Percentiles rank a stretch among this genome's conserved stretches.
phyloP scores from a whole-genome alignment of 768 basidiomycete species.

The Coprinellus micaceus region DNA sequence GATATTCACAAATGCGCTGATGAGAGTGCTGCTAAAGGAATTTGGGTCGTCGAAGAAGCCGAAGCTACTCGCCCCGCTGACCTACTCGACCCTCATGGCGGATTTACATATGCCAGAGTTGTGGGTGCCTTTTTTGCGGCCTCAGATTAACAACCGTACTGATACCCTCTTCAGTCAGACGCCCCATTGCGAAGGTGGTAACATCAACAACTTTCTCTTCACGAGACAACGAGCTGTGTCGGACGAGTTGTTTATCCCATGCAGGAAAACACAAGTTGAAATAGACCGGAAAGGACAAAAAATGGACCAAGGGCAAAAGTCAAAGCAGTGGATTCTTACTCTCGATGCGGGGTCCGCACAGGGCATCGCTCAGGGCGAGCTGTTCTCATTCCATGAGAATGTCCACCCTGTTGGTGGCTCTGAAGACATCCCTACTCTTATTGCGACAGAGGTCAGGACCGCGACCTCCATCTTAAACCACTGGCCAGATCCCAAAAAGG shows the following conservation, averaged over 20 bases:
- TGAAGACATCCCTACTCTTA: constrained; percentile 22
- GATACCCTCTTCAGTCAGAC: constrained; percentile 24
- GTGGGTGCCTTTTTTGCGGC: constrained; percentile 15
- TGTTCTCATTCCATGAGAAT: constrained; percentile 20
- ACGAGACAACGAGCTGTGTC: constrained; percentile 24
- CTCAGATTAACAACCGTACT: neutral
- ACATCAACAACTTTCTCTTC: constrained; percentile 29
- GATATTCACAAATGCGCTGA: constrained; percentile 28
- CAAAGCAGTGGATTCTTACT: neutral
- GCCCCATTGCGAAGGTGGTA: constrained; percentile 32
- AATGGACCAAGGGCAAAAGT: constrained; percentile 9
- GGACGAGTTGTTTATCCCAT: constrained; percentile 25
- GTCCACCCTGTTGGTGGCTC: constrained; percentile 18
- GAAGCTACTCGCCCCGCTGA: constrained; percentile 18
- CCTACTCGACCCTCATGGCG: constrained; percentile 32
- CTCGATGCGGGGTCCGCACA: constrained; percentile 30
- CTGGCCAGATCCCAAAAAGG: neutral
- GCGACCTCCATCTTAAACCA: constrained; percentile 20
- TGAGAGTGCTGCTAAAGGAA: constrained; percentile 27
- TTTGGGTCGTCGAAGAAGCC: too few species aligned
- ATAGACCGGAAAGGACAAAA: constrained; percentile 1
- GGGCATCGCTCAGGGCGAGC: constrained; percentile 28
- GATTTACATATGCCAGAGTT: constrained; percentile 24
- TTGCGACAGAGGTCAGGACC: constrained; percentile 18
- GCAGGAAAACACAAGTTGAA: neutral